Evolutionary conservation across 2,329 filamentous ascomycete genomes (phyloP).

Genomic region (Ceratocystis alfenasii): DNA sequence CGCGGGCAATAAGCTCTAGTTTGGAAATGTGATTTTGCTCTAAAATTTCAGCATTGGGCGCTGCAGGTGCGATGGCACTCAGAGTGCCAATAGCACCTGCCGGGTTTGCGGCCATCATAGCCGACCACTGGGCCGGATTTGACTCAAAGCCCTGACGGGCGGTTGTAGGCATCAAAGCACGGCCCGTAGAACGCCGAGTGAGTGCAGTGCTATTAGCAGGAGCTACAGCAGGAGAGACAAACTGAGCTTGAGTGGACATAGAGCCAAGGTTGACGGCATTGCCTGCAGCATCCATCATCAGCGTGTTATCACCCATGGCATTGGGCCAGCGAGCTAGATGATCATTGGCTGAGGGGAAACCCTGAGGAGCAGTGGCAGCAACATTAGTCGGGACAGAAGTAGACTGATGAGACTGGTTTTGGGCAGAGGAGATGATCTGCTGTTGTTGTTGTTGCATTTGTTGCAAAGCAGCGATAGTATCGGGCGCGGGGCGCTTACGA

Average conservation of each 20-base stretch:
- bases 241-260: constrained; percentile 16
- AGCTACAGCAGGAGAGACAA: constrained; percentile 21
- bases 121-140: constrained; percentile 26
- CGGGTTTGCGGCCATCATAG: constrained; percentile 18
- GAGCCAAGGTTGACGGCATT: constrained; percentile 15
- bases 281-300: constrained; percentile 18
- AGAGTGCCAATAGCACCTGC: constrained; percentile 16
- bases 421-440: neutral
- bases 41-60: constrained; percentile 22
- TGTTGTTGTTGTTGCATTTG: constrained; percentile 21
- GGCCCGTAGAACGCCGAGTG: constrained; percentile 41
- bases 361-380: neutral
- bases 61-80: constrained; percentile 11
- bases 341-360: constrained; percentile 9
- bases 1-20: constrained; percentile 64
- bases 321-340: constrained; percentile 17
- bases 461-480: constrained; percentile 8
- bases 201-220: constrained; percentile 38
- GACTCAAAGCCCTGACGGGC: constrained; percentile 32
- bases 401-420: neutral
- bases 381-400: neutral
- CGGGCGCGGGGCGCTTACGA: constrained; percentile 21
- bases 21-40: constrained; percentile 64
- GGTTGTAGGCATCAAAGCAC: constrained; percentile 37
- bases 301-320: neutral